A percentile compares a stretch with the other conserved stretches of the same genome.
Conservation (phyloP, 2,329 filamentous ascomycete genomes). For the Beauveria australis region DNA sequence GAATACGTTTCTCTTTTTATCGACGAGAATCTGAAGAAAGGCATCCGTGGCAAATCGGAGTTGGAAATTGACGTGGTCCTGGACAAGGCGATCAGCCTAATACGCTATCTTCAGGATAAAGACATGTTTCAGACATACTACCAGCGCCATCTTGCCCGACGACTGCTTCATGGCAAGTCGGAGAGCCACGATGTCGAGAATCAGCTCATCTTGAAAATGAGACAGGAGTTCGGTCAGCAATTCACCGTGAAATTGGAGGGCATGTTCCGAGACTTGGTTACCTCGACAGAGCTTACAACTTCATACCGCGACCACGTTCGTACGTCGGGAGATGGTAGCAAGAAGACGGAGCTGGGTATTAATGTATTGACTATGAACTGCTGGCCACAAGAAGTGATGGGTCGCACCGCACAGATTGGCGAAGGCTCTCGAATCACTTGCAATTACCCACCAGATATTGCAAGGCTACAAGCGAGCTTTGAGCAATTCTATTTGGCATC, state of each 20-base stretch:
- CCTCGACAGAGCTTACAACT: conserved; percentile 73
- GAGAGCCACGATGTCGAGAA: conserved; percentile 89
- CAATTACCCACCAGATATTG: conserved; percentile 67
- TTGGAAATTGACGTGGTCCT: conserved; percentile 74
- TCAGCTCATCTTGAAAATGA: conserved; percentile 94
- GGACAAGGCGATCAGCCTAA: conserved; percentile 80
- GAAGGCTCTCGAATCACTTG: conserved; percentile 39
- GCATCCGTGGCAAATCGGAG: conserved; percentile 88
- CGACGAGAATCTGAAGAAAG: conserved; percentile 90
- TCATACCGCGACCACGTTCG: conserved; percentile 64
- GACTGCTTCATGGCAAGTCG: conserved; percentile 80
- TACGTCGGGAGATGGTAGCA: conserved; percentile 37
- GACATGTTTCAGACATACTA: conserved; percentile 97
- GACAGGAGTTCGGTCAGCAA: conserved; percentile 87
- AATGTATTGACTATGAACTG: conserved; percentile 87
- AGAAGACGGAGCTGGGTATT: conserved; percentile 67
- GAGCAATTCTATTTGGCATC: conserved; percentile 81
- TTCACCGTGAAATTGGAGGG: conserved; percentile 91
- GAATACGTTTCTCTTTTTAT: conserved; percentile 96
- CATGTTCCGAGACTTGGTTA: conserved; percentile 95
- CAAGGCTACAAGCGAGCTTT: conserved; percentile 72
- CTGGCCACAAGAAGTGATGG: conserved; percentile 89
- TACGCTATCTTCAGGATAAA: conserved; percentile 84
- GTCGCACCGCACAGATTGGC: conserved; percentile 44
- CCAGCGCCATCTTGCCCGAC: conserved; percentile 88